A percentile compares a stretch with the other conserved stretches of the same genome.
Conservation (phyloP, 169 alveolate genomes). For the Plasmodium berghei region DNA sequence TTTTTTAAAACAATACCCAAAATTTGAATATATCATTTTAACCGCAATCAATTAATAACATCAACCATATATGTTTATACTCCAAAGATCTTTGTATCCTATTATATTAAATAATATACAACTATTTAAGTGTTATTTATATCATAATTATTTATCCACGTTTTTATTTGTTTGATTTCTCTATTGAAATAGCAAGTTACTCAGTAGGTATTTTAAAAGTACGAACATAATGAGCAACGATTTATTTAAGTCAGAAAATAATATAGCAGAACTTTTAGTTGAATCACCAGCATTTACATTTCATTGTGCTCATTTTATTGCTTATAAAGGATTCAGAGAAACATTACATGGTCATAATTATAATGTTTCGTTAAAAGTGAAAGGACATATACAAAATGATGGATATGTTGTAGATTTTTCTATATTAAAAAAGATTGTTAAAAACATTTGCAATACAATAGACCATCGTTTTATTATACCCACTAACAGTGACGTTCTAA, state of each 20-base stretch:
- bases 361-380: conserved; percentile 65
- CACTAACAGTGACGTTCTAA: conserved; percentile 70
- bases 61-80: no score
- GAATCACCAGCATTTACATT: conserved; percentile 77
- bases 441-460: conserved; percentile 39
- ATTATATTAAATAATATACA: no score
- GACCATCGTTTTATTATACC: conserved; percentile 75
- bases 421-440: conserved; percentile 43
- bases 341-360: conserved; percentile 76
- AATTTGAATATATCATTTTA: no score
- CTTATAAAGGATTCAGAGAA: conserved; percentile 72
- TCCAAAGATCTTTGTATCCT: no score
- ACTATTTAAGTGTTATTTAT: no score
- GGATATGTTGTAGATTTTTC: conserved; percentile 76
- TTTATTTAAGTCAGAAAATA: conserved; percentile 6
- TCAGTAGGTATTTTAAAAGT: no score
- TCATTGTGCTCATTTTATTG: conserved; percentile 73
- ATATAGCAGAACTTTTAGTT: conserved; percentile 34
- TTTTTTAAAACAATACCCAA: no score
- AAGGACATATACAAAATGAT: conserved; percentile 61
- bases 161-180: no score
- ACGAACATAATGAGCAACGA: conserved; percentile 24
- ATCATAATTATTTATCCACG: no score
- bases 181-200: no score
- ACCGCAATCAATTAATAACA: no score